Base-by-base conservation (phyloP, 192 early-diverging fungal species). In the Borealophlyctis nickersoniae region DNA sequence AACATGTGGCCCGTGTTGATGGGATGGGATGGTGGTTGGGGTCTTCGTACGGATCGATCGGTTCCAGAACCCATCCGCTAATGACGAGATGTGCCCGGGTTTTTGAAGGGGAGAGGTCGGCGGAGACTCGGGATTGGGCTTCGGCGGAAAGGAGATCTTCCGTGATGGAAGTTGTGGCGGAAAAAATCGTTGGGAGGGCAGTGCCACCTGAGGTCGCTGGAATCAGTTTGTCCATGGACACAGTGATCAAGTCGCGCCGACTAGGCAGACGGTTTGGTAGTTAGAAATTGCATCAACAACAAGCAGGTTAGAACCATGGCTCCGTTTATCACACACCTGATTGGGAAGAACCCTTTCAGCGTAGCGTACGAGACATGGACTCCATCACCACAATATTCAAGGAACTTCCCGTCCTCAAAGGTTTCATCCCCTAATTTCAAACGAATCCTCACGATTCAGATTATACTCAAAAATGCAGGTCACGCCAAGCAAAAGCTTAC, bases 1-100 rank as follows among this genome's bases (percentile, higher is more conserved):
- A 70, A 0, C 34, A 53, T 0, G 68, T 70, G 11, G 50, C 68
- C 34, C 52, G 27, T 24, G 68, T 70, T 19, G 63, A 66, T 0
- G 68, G 68, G 27, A 70, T 70, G 5, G 68, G 68, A 36, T 70
- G 50, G n/a, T 65, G 58, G 7, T 63, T 35, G 13, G 55, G 29
- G 2, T 61, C 32, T 33, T 65, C 63, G 35, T 70, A 70, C 54
- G 68, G 68, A 56, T 70, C 68, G 34, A 70, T 58, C 16, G 68
- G 52, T 27, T 70, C 68, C 4, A 70, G 56, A 26, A 70, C 31
- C 68, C 68, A 70, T 0, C 62, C 68, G 7, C 26, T 28, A 22
- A 70, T 24, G 1, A 49, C 13, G 4, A 70, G 62, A 9, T 51
- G 27, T 39, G 33, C 68, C 2, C 68, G 35, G 3, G 59, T 56